Conservation (phyloP, 108 stramenopile genomes). For the Aurantiochytrium sp. region DNA sequence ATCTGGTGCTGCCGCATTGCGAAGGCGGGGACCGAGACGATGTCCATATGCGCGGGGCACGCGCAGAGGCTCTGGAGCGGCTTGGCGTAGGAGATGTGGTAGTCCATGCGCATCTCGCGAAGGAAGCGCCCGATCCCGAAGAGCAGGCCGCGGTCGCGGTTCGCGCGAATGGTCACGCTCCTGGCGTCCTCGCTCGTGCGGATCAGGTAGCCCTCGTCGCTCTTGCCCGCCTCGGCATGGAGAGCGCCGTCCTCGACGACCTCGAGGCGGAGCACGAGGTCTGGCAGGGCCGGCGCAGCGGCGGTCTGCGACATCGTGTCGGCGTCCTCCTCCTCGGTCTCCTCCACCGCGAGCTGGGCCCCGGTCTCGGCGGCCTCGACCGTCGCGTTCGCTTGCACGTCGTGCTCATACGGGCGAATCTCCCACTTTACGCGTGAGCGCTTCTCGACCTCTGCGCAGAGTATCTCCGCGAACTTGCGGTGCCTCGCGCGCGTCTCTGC, state of each 20-base stretch:
- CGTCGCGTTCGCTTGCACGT: too few relatives aligned
- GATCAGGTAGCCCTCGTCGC: background rate
- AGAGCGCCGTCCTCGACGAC: background rate
- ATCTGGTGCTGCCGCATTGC: conserved; percentile 4
- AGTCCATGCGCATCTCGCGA: conserved; percentile 13
- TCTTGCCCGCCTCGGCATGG: background rate
- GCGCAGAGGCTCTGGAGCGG: conserved; percentile 5
- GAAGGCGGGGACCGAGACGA: background rate
- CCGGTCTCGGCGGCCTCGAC: too few relatives aligned
- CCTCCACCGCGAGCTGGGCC: background rate
- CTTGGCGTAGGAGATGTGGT: conserved; percentile 22
- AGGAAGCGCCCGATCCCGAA: background rate
- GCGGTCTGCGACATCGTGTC: too few relatives aligned
- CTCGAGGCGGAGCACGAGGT: background rate
- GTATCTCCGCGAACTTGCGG: background rate
- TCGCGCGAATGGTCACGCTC: background rate
- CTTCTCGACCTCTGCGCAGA: background rate
- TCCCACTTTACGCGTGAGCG: background rate
- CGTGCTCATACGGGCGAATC: background rate
- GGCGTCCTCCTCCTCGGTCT: too few relatives aligned
- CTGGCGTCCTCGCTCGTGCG: background rate
- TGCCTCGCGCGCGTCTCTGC: background rate
- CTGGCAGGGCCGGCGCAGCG: too few relatives aligned
- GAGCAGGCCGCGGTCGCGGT: background rate
- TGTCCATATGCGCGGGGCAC: background rate